A percentile compares a stretch with the other conserved stretches of the same genome.
Conservation (phyloP, 768 basidiomycete genomes). For the Pholiota microspora region DNA sequence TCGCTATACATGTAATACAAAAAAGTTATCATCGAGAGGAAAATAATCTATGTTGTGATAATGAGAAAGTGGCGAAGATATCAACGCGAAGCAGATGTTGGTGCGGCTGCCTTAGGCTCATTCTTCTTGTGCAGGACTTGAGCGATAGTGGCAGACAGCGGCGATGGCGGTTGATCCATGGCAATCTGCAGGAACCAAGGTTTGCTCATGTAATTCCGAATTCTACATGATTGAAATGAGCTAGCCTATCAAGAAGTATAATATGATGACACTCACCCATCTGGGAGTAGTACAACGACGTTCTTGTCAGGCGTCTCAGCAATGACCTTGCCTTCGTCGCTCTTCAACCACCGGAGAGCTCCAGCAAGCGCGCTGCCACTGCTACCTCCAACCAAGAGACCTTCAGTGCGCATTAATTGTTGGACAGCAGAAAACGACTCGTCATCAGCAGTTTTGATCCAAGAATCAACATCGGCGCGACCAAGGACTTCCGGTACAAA, state of each 20-base stretch:
- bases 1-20: constrained; percentile 6
- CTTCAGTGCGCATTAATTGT: constrained; percentile 78
- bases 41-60: constrained; percentile 1
- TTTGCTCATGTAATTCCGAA: constrained; percentile 94
- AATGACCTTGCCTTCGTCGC: constrained; percentile 58
- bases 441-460: constrained; percentile 85
- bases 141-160: constrained; percentile 47
- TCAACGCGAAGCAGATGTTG: constrained; percentile 5
- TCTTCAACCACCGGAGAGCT: constrained; percentile 74
- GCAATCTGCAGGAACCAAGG: constrained; percentile 84
- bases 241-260: not conserved
- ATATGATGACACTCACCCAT: constrained; percentile 62
- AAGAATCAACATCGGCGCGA: constrained; percentile 64
- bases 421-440: constrained; percentile 78
- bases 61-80: constrained; percentile 8
- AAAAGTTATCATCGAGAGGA: not conserved
- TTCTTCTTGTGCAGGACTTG: constrained; percentile 23
- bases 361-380: constrained; percentile 85
- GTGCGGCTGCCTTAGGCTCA: not conserved
- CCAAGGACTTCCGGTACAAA: constrained; percentile 88
- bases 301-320: constrained; percentile 74
- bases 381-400: constrained; percentile 90
- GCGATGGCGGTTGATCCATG: constrained; percentile 50
- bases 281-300: constrained; percentile 86
- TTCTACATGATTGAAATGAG: constrained; percentile 37